Percentiles rank a stretch among this genome's conserved stretches.
Conservation (phyloP, 208 protist species). For the Angomonas deanei region DNA sequence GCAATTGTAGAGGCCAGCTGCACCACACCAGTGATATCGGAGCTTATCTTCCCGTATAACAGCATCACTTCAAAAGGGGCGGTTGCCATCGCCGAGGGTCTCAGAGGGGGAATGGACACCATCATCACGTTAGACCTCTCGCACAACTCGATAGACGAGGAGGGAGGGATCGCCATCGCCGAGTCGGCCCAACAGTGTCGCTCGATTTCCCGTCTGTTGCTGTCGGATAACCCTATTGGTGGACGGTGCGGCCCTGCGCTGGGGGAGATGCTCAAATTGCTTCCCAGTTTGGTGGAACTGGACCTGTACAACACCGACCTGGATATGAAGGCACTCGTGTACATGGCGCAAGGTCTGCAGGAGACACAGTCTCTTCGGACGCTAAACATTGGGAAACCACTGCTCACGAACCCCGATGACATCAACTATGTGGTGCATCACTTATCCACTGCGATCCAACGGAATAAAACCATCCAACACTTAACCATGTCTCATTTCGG, state of each 20-base stretch:
- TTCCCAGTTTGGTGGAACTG: conserved; percentile 28
- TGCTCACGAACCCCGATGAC: conserved; percentile 52
- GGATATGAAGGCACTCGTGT: conserved; percentile 49
- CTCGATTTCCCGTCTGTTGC: conserved; percentile 22
- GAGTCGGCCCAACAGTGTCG: conserved; percentile 18
- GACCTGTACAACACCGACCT: conserved; percentile 54
- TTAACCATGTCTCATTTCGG: conserved; percentile 49
- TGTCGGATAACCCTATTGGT: conserved; percentile 57
- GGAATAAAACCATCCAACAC: conserved; percentile 39
- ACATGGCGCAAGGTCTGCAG: conserved; percentile 28
- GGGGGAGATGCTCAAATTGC: conserved; percentile 24
- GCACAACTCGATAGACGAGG: conserved; percentile 47
- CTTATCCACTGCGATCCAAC: conserved; percentile 34
- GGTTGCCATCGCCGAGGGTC: conserved; percentile 29
- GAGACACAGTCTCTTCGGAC: conserved; percentile 37
- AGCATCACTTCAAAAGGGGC: conserved; percentile 38
- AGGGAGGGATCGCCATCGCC: conserved; percentile 34
- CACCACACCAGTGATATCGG: conserved; percentile 16
- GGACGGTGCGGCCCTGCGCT: conserved; percentile 29
- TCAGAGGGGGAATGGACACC: conserved; percentile 20
- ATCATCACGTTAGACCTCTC: conserved; percentile 52
- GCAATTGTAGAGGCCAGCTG: conserved; percentile 28
- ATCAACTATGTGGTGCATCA: conserved; percentile 63
- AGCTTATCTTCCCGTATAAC: conserved; percentile 66
- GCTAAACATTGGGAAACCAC: conserved; percentile 59